These are phyloP conservation scores for Phaeolepiota aurea DNA, from an alignment of 768 basidiomycete species.

Conservation along the genomic window DNA sequence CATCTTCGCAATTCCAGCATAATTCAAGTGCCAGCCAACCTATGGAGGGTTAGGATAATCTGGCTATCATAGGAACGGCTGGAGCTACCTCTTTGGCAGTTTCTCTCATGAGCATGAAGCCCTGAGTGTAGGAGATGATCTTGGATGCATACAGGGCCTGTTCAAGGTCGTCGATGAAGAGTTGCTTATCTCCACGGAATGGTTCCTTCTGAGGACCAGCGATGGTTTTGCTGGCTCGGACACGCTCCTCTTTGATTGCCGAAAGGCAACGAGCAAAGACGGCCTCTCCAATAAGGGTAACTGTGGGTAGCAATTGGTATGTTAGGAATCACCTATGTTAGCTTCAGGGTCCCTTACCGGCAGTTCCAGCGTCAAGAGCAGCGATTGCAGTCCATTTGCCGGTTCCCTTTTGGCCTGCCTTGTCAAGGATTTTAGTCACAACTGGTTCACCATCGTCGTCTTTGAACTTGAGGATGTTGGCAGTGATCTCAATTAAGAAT, in stretches of 20 bases:
- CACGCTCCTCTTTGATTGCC: conserved; percentile 92
- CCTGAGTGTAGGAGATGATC: conserved; percentile 99
- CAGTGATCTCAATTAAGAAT: conserved; percentile 97
- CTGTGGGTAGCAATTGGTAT: conserved; percentile 26
- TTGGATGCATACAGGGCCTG: conserved; percentile 99
- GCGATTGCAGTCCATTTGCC: conserved; percentile 99
- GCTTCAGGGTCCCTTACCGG: no score
- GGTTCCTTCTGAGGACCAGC: conserved; percentile 85
- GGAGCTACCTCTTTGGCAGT: conserved; percentile 80
- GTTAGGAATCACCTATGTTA: no score
- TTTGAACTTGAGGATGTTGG: conserved; percentile 94
- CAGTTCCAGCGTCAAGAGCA: conserved; percentile 86
- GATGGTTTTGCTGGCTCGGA: conserved; percentile 85
- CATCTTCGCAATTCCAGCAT: conserved; percentile 96
- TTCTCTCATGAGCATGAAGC: conserved; percentile 99
- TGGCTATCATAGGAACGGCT: neutral
- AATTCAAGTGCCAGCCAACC: conserved; percentile 90
- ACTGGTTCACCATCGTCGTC: conserved; percentile 92
- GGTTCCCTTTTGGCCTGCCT: conserved; percentile 98
- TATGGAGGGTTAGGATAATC: conserved; percentile 14
- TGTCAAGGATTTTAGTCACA: conserved; percentile 89
- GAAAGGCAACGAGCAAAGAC: conserved; percentile 99
- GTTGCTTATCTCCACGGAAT: conserved; percentile 96
- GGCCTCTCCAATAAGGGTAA: conserved; percentile 98
- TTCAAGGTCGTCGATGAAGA: conserved; percentile 98